Base-by-base conservation (phyloP, 1,284 basidiomycete species). In the Clitocybe nebularis region DNA sequence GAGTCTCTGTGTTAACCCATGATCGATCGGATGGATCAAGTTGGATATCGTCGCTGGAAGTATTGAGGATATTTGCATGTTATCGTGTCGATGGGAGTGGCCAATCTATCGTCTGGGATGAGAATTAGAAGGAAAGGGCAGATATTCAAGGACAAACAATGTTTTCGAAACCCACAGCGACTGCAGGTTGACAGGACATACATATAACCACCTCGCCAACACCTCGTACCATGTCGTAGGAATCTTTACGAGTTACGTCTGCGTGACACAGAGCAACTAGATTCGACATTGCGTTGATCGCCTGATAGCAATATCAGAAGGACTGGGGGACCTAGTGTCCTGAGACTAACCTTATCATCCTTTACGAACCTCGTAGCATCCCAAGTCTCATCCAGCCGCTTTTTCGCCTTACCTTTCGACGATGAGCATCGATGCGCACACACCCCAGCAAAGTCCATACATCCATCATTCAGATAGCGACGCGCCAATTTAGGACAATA, bases 41-140 rank as follows among this genome's bases (percentile, higher is more conserved):
- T 26, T 55, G 28, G 23, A 58, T 33, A 0, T 29, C 19, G 13
- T 37, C 9, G 66, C 61, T n/a, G 43, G 43, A 5, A 59, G n/a
- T 0, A 72, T 16, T 14, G 75, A 5, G 1, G 50, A 47, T 9
- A 84, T 48, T 17, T 69, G 41, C 72, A 79, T 77, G 9, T 62
- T 51, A 0, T 77, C 72, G 51, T 87, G 84, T 16, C 84, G 73
- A 49, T 77, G 75, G 30, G 71, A 71, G 56, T 87, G 84, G 0
- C 75, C 74, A 32, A 74, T 57, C 82, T 85, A 47, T 25, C 24
- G 16, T 34, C 37, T 19, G 32, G n/a, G n/a, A 20, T 46, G 14
- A 35, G 19, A 8, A 7, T 10, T 28, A 34, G 5, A 0, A 4
- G 22, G 22, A 41, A 28, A 42, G 5, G 25, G 13, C 13, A 23